Conservation (phyloP, 2,329 filamentous ascomycete genomes). For the Colletotrichum sp. region DNA sequence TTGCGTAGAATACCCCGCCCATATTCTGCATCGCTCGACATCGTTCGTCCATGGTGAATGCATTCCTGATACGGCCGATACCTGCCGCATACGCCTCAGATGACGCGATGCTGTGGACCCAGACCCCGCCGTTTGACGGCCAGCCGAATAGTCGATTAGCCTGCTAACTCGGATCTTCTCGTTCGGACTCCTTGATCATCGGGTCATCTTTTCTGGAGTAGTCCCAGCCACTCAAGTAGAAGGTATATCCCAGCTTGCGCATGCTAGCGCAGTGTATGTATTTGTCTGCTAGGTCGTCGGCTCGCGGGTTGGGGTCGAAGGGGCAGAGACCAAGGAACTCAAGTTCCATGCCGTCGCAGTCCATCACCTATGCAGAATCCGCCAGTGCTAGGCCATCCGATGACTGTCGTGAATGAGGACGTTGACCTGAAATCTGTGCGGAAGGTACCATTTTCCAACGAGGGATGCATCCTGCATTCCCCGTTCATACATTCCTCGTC, state of each 20-base stretch:
- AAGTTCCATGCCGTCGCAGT: background rate
- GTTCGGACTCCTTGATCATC: background rate
- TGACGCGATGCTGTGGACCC: too few relatives aligned
- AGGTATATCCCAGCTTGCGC: background rate
- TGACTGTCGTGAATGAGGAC: too few relatives aligned
- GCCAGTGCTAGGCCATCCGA: background rate
- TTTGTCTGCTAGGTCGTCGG: background rate
- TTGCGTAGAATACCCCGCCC: too few relatives aligned
- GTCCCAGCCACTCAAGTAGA: background rate
- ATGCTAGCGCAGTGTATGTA: rapidly evolving
- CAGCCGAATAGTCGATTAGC: rapidly evolving
- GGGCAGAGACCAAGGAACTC: background rate
- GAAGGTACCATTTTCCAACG: too few relatives aligned
- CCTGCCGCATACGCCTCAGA: too few relatives aligned
- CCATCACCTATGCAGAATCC: background rate
- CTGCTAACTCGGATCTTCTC: background rate
- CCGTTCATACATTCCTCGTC: background rate
- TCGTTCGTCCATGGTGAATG: too few relatives aligned
- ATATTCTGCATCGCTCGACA: too few relatives aligned
- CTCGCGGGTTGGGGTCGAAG: background rate
- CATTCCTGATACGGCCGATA: too few relatives aligned
- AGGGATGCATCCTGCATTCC: too few relatives aligned
- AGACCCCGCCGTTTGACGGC: background rate
- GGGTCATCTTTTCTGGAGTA: background rate
- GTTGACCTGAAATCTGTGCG: too few relatives aligned